Base-by-base conservation (phyloP, 192 early-diverging fungal genomes). In the Paraglomus brasilianum region DNA sequence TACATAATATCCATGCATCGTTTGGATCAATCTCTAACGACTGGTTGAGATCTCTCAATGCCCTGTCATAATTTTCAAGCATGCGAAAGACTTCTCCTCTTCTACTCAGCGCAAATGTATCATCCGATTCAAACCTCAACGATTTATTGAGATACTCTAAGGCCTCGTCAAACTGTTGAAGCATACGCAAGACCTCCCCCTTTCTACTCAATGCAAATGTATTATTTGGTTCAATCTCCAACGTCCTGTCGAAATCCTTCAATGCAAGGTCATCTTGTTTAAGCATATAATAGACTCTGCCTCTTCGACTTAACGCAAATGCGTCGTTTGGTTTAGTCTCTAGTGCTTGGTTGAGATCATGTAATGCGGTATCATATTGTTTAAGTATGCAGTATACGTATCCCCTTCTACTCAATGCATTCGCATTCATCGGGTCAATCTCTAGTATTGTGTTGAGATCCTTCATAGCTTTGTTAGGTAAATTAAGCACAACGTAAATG, bases 261-360 rank as follows among this genome's bases (percentile, higher is more conserved):
- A 30, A 30, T 17, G 51, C 64, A 38, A n/a, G 8, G 30, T 22
- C 36, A 66, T 40, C 36, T 14, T 49, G 39, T 36, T 5, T 5
- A 10, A 60, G 42, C 58, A 60, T 60, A 41, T 40, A 60, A 60
- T 60, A 60, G 19, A 60, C 22, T 7, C n/a, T 41, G n/a, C 58
- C 58, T 36, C 58, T 36, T 41, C 42, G 39, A 8, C 38, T 36
- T 2, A 39, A 60, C 19, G 58, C 58, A 15, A 60, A 60, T 5
- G 42, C 8, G 14, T 17, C 19, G 22, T 41, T 0, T 1, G 15
- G 39, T 14, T 60, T 60, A 41, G 38, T 41, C 11, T 30, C 10
- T 39, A 60, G 14, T 6, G 58, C 58, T 4, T 42, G 10, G 42
- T 60, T 30, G 39, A 60, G 42, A 17, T 60, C 58, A 39, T 30